These are phyloP conservation scores for Amoeboaphelidium protococcarum DNA, from an alignment of 371 early-diverging fungal species.

Conservation along the genomic window DNA sequence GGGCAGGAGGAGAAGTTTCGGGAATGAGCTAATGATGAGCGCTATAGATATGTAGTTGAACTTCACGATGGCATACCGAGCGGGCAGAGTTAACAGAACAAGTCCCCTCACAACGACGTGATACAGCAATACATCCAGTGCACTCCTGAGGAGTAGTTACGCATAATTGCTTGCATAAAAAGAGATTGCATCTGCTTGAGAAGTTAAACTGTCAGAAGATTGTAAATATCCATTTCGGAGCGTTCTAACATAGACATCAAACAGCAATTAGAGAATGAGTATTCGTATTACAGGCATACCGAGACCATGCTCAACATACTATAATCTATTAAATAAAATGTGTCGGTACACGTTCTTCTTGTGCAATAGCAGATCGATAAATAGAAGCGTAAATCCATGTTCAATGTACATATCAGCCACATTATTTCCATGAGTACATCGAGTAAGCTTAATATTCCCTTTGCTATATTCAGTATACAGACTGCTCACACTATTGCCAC, in stretches of 20 bases:
- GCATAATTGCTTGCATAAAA: neutral
- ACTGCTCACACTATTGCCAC: no score
- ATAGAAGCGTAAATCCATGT: conserved; percentile 59
- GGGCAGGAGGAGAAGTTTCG: conserved; percentile 55
- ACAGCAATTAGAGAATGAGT: conserved; percentile 46
- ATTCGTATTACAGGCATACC: conserved; percentile 42
- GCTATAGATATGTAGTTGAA: conserved; percentile 42
- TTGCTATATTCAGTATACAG: no score
- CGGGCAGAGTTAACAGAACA: neutral
- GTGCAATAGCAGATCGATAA: conserved; percentile 77
- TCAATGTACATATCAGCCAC: conserved; percentile 87
- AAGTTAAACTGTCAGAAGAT: neutral
- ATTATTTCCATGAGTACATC: conserved; percentile 41
- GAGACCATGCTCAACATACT: conserved; percentile 17
- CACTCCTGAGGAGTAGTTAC: neutral
- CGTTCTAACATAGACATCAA: conserved; percentile 85
- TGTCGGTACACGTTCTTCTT: conserved; percentile 77
- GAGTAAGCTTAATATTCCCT: no score
- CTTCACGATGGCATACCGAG: conserved; percentile 5
- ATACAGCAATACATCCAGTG: neutral
- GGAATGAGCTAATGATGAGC: conserved; percentile 59
- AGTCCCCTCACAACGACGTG: neutral
- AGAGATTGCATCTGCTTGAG: neutral
- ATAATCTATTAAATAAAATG: conserved; percentile 43
- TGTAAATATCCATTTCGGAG: conserved; percentile 37